These are phyloP conservation scores for Hydnomerulius pinastri DNA, from an alignment of 768 basidiomycete genomes.

Conservation along the genomic window DNA sequence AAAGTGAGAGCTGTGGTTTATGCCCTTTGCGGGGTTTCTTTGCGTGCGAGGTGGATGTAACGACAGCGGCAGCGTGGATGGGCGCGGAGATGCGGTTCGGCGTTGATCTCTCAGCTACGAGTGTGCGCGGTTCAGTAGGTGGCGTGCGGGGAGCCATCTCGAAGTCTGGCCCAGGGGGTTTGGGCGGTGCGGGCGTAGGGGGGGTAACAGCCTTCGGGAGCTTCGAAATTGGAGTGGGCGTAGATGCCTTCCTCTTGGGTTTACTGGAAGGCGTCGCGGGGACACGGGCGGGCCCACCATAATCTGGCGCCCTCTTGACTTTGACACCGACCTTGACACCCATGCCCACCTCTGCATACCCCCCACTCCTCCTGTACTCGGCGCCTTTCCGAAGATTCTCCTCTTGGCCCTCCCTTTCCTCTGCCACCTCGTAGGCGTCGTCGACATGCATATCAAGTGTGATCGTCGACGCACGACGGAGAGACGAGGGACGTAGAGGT, in stretches of 20 bases:
- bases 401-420: too few relatives aligned
- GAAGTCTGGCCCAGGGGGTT: conserved; percentile 2
- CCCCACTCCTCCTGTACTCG: conserved; percentile 15
- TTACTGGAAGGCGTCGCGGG: conserved; percentile 15
- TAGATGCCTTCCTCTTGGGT: conserved; percentile 14
- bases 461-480: conserved; percentile 38
- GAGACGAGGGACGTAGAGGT: conserved; percentile 44
- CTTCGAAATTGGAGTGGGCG: not conserved
- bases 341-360: conserved; percentile 14
- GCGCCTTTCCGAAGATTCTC: conserved; percentile 12
- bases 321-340: conserved; percentile 22
- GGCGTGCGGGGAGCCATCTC: conserved; percentile 26
- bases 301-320: conserved; percentile 56
- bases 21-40: conserved; percentile 37
- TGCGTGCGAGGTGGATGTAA: conserved; percentile 6
- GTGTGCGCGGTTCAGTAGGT: conserved; percentile 13
- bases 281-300: conserved; percentile 32
- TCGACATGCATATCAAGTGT: conserved; percentile 24
- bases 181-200: not conserved
- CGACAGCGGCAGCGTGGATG: too few relatives aligned
- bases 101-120: conserved; percentile 19
- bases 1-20: conserved; percentile 47
- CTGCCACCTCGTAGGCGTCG: conserved; percentile 4
- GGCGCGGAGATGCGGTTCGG: conserved; percentile 17
- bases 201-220: not conserved